Conservation (phyloP, 768 basidiomycete species). For the Pleurotus salmoneostramineus region DNA sequence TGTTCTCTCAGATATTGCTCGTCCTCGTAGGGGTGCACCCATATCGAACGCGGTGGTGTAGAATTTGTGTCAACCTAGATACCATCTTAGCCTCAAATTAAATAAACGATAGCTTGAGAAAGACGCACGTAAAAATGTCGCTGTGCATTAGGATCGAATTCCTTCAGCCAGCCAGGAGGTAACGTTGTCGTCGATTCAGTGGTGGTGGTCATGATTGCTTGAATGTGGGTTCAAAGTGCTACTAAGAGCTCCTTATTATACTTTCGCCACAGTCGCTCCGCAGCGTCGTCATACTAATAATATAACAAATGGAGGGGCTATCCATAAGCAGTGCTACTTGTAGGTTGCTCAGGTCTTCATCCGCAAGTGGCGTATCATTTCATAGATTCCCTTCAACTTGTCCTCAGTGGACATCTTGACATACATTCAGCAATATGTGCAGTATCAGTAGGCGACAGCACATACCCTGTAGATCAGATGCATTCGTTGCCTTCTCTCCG, state of each 20-base stretch:
- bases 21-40: slow-evolving; percentile 73
- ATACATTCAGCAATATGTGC: background rate
- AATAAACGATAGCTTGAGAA: background rate
- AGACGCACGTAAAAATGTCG: slow-evolving; percentile 47
- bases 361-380: slow-evolving; percentile 31
- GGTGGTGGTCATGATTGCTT: background rate
- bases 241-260: too few relatives aligned
- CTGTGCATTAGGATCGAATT: slow-evolving; percentile 36
- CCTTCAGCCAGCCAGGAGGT: slow-evolving; percentile 55
- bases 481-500: slow-evolving; percentile 39
- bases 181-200: slow-evolving; percentile 20
- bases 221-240: too few relatives aligned
- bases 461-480: slow-evolving; percentile 48
- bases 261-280: too few relatives aligned
- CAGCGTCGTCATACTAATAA: too few relatives aligned
- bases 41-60: slow-evolving; percentile 61
- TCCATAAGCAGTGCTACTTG: too few relatives aligned
- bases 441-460: background rate
- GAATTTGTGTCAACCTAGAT: slow-evolving; percentile 60
- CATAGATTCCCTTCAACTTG: slow-evolving; percentile 48
- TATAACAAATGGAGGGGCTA: too few relatives aligned
- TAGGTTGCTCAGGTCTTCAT: too few relatives aligned
- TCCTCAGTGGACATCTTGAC: slow-evolving; percentile 51
- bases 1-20: slow-evolving; percentile 56
- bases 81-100: background rate